Conservation (phyloP, 2,329 filamentous ascomycete genomes). For the Blastomyces parvus region DNA sequence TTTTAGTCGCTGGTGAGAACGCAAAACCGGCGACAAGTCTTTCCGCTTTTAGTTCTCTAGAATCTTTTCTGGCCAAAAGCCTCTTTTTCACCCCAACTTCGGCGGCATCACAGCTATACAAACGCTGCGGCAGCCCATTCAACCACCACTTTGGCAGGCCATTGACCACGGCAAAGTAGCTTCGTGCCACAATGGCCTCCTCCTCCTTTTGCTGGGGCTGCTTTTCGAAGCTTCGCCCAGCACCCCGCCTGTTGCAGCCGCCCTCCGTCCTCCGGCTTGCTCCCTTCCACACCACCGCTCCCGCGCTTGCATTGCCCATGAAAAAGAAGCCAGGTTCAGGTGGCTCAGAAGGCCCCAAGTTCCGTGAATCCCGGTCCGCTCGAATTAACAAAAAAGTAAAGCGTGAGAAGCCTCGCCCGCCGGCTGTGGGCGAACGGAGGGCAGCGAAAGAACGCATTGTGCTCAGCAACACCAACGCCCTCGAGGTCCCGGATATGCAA, state of each 20-base stretch:
- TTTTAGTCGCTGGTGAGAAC: background rate
- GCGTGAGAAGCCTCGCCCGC: constrained; percentile 42
- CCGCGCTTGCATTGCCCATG: constrained; percentile 28
- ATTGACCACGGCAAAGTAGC: constrained; percentile 1
- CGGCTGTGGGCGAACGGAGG: constrained; percentile 67
- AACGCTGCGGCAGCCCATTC: background rate
- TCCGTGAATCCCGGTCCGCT: constrained; percentile 32
- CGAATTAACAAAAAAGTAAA: constrained; percentile 38
- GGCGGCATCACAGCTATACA: background rate
- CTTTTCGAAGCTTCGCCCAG: constrained; percentile 42
- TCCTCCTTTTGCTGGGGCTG: constrained; percentile 50
- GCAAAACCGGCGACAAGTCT: background rate
- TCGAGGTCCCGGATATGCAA: constrained; percentile 61
- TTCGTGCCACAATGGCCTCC: constrained; percentile 42
- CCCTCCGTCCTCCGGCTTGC: constrained; percentile 39
- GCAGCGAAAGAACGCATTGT: constrained; percentile 80
- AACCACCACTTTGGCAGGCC: background rate
- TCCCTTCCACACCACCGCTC: constrained; percentile 39
- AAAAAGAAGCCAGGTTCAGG: constrained; percentile 42
- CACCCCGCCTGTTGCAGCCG: constrained; percentile 26
- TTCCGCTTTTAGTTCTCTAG: background rate
- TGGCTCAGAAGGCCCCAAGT: constrained; percentile 24
- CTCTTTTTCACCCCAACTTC: constrained; percentile 1
- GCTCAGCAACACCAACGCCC: constrained; percentile 86
- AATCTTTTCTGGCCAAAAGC: background rate